phyloP scores from a whole-genome alignment of 768 basidiomycete species.

The Suillus placidus region DNA sequence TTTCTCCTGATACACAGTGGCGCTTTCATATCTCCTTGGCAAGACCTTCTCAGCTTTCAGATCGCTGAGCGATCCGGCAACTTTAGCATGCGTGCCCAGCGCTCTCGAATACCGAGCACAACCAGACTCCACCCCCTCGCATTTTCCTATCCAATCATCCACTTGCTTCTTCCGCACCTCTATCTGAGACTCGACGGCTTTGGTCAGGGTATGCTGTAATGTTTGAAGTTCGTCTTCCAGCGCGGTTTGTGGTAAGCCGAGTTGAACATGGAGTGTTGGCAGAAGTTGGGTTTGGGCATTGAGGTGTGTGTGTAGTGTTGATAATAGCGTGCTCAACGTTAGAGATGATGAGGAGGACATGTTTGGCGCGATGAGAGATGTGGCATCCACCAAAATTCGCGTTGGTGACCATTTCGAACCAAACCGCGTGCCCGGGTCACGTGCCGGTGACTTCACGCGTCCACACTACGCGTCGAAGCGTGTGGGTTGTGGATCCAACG shows the following conservation, averaged over 20 bases:
- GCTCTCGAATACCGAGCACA: constrained; percentile 70
- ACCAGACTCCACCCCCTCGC: constrained; percentile 60
- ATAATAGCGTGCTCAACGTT: constrained; percentile 65
- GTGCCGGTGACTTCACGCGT: constrained; percentile 5
- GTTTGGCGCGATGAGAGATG: constrained; percentile 5
- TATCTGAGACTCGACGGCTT: constrained; percentile 77
- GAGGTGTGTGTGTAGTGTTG: constrained; percentile 76
- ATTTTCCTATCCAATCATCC: constrained; percentile 68
- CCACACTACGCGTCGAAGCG: not conserved
- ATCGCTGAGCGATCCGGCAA: constrained; percentile 64
- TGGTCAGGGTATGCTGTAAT: constrained; percentile 74
- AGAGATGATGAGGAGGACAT: constrained; percentile 34
- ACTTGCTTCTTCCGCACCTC: constrained; percentile 73
- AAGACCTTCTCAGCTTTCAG: constrained; percentile 72
- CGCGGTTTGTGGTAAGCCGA: constrained; percentile 78
- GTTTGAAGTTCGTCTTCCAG: constrained; percentile 78
- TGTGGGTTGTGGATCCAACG: not conserved
- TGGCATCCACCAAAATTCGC: constrained; percentile 3
- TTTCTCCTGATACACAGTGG: constrained; percentile 75
- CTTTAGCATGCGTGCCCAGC: constrained; percentile 72
- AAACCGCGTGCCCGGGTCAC: not conserved
- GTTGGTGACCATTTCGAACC: constrained; percentile 5
- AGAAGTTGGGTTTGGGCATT: constrained; percentile 82
- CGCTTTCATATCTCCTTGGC: constrained; percentile 69
- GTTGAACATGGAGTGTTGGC: constrained; percentile 80